A percentile compares a stretch with the other conserved stretches of the same genome.
These are phyloP conservation scores for Tetrapisispora arboricola DNA, from an alignment of 805 yeast genomes.

Conservation along the genomic window DNA sequence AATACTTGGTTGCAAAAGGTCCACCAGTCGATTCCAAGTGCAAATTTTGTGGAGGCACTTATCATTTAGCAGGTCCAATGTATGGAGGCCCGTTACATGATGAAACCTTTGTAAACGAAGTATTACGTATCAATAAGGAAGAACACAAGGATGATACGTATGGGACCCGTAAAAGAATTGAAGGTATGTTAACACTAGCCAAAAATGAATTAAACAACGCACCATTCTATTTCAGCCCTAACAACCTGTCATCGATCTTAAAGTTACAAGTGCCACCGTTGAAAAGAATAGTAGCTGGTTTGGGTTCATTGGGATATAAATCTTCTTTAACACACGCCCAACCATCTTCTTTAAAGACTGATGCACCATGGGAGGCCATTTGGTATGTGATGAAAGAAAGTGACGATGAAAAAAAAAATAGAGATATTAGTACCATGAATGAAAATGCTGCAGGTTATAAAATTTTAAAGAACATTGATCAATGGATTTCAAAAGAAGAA, in stretches of 20 bases:
- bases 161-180: slow-evolving; percentile 73
- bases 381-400: slow-evolving; percentile 58
- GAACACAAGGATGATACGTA: slow-evolving; percentile 46
- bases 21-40: slow-evolving; percentile 55
- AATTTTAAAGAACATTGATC: slow-evolving; percentile 35
- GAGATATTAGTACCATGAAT: slow-evolving; percentile 32
- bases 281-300: slow-evolving; percentile 59
- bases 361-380: slow-evolving; percentile 75
- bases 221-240: slow-evolving; percentile 80
- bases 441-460: slow-evolving; percentile 48
- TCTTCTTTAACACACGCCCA: slow-evolving; percentile 86
- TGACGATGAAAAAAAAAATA: slow-evolving; percentile 42
- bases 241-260: slow-evolving; percentile 61
- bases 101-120: slow-evolving; percentile 49
- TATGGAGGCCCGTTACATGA: slow-evolving; percentile 80
- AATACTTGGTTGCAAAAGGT: slow-evolving; percentile 57
- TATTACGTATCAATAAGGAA: slow-evolving; percentile 44
- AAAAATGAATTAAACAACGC: slow-evolving; percentile 48
- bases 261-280: slow-evolving; percentile 80
- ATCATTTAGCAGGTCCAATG: slow-evolving; percentile 93
- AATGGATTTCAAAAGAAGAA: slow-evolving; percentile 12
- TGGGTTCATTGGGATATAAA: slow-evolving; percentile 73
- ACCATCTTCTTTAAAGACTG: slow-evolving; percentile 76
- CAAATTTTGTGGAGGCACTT: slow-evolving; percentile 50
- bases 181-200: slow-evolving; percentile 89